Percentiles rank a stretch among this genome's conserved stretches.
These are phyloP conservation scores for Colletotrichum graminicola DNA, from an alignment of 2,329 filamentous ascomycete species.

Conservation along the genomic window DNA sequence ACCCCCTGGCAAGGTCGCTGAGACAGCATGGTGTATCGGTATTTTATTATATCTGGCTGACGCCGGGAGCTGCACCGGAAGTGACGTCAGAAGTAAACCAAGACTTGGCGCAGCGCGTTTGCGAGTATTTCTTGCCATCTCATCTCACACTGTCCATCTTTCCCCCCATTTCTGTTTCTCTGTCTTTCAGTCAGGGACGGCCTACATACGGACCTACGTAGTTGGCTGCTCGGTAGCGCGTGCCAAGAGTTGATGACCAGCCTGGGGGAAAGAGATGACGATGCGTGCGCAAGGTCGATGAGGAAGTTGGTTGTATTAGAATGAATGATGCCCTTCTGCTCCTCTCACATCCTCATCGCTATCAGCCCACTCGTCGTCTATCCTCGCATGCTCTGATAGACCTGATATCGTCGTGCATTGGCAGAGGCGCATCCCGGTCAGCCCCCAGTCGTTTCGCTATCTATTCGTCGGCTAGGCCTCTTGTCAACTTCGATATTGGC, in stretches of 20 bases:
- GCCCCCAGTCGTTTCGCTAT: too few species aligned
- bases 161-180: not conserved
- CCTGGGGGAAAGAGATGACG: not conserved
- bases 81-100: conserved; percentile 27
- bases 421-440: not conserved
- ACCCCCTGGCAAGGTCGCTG: not conserved
- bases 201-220: not conserved
- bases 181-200: not conserved
- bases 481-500: not conserved
- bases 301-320: not conserved
- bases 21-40: too few species aligned
- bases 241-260: conserved; percentile 10
- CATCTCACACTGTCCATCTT: not conserved
- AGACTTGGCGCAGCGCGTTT: conserved; percentile 18
- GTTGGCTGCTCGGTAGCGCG: not conserved
- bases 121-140: not conserved
- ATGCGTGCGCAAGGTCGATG: not conserved
- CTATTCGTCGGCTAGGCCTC: too few species aligned
- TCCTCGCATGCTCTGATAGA: not conserved
- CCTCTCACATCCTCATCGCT: not conserved
- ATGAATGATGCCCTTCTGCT: not conserved
- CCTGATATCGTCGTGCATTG: not conserved
- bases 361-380: too few species aligned
- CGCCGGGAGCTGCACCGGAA: conserved; percentile 5
- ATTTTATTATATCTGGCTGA: not conserved